Evolutionary conservation across 768 basidiomycete genomes (phyloP).

Genomic region (Gloeopeniophorella convolvens): DNA sequence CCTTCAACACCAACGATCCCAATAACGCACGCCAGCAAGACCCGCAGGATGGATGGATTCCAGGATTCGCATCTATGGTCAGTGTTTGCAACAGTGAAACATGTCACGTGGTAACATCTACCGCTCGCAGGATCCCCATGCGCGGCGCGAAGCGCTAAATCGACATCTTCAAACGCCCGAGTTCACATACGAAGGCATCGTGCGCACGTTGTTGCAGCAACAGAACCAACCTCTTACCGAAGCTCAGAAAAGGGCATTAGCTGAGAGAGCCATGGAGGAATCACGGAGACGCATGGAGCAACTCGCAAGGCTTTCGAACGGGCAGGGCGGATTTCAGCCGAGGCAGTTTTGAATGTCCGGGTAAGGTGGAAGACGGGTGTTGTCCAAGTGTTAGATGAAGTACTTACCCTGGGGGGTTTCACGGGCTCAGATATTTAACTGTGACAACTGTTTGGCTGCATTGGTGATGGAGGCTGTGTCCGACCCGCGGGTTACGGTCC

Average conservation of each 20-base stretch:
- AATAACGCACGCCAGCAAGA: slow-evolving; percentile 5
- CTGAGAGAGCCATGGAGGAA: slow-evolving; percentile 8
- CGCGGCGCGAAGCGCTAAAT: slow-evolving; percentile 9
- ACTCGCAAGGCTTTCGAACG: too few relatives aligned
- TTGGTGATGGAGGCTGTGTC: too few relatives aligned
- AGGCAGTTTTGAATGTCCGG: too few relatives aligned
- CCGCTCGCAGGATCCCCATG: slow-evolving; percentile 5
- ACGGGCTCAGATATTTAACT: too few relatives aligned
- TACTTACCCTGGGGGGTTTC: too few relatives aligned
- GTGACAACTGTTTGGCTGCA: too few relatives aligned
- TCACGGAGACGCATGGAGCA: slow-evolving; percentile 3
- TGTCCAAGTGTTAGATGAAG: too few relatives aligned
- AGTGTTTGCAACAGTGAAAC: background rate
- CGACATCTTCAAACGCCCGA: slow-evolving; percentile 7
- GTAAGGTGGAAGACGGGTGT: too few relatives aligned
- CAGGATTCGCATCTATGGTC: slow-evolving; percentile 12
- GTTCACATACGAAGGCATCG: slow-evolving; percentile 8
- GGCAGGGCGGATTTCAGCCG: too few relatives aligned
- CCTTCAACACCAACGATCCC: background rate
- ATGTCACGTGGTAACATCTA: background rate
- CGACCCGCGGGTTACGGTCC: too few relatives aligned
- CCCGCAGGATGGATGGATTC: slow-evolving; percentile 8
- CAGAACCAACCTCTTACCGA: slow-evolving; percentile 2
- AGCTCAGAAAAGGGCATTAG: slow-evolving; percentile 5
- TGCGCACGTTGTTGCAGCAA: slow-evolving; percentile 7